Base-by-base conservation (phyloP, 176 grass and related monocot species). In the Hordeum marinum region DNA sequence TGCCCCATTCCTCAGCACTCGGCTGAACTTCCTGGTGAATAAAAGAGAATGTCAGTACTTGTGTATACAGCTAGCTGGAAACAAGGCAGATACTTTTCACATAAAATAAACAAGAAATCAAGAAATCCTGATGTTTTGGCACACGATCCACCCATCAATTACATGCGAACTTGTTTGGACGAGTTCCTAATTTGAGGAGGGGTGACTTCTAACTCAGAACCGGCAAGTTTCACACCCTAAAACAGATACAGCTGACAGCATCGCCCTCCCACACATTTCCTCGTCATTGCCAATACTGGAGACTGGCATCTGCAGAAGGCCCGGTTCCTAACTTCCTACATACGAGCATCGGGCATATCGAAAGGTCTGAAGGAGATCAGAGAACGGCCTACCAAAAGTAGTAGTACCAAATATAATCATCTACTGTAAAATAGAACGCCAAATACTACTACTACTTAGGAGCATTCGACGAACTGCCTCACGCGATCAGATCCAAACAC, bases 1-100 rank as follows among this genome's bases (percentile, higher is more conserved):
- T 72, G 76, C 79, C 91, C 91, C 91, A 93, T 93, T 40, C 5
- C 24, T 57, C 7, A 81, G 43, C 37, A 15, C 36, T 57, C 75
- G 74, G 85, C 15, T 76, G 52, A 42, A 32, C 5, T 80, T 75
- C 59, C 81, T 84, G 81, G 10, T 45, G 7, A 63, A 42, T 1
- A 24, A 7, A 71, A 70, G 10, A 62, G 79, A 83, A 64, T 11
- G 23, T 81, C 7, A 80, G 10, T 70, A 61, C 20, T 69, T 37
- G 9, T 4, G 21, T 7, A 52, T 4, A 80, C 8, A 62, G 32
- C n/a, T 73, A 45, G 39, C 41, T 43, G 37, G 5, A 36, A 52
- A 46, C 11, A 80, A 91, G 55, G 29, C 76, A 40, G 15, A 35
- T 18, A 25, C 8, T 62, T 43, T 87, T 46, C 48, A 10, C n/a